Percentiles rank a stretch among this genome's conserved stretches.
phyloP scores from a whole-genome alignment of 768 basidiomycete species.

The Lactarius evosmus region DNA sequence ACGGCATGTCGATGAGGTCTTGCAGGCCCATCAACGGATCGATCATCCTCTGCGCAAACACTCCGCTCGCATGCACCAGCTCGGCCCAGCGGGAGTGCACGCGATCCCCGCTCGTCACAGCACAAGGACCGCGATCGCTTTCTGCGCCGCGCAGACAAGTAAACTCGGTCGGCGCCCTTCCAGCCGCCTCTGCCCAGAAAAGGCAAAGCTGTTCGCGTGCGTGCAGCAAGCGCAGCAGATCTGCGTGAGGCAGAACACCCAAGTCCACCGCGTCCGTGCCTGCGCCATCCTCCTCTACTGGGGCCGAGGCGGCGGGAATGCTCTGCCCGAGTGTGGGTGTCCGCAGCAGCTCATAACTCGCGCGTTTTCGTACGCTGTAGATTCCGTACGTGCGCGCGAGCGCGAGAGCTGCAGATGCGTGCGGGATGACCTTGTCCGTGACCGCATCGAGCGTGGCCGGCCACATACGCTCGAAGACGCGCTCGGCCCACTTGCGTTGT shows the following conservation, averaged over 20 bases:
- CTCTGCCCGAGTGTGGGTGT: slow-evolving; percentile 33
- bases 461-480: slow-evolving; percentile 36
- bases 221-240: slow-evolving; percentile 30
- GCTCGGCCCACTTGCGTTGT: slow-evolving; percentile 34
- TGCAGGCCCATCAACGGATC: slow-evolving; percentile 40
- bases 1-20: slow-evolving; percentile 33
- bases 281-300: slow-evolving; percentile 3
- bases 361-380: slow-evolving; percentile 35
- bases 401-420: slow-evolving; percentile 35
- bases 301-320: slow-evolving; percentile 4
- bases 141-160: slow-evolving; percentile 18
- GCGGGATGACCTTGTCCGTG: slow-evolving; percentile 22
- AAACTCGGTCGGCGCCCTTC: slow-evolving; percentile 27
- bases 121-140: slow-evolving; percentile 12
- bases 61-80: slow-evolving; percentile 26
- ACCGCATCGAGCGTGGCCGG: slow-evolving; percentile 30
- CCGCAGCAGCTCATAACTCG: slow-evolving; percentile 43
- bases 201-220: slow-evolving; percentile 29
- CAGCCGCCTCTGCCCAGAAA: slow-evolving; percentile 29
- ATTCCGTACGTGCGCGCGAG: slow-evolving; percentile 35
- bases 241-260: slow-evolving; percentile 19
- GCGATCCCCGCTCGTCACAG: slow-evolving; percentile 17
- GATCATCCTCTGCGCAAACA: slow-evolving; percentile 34
- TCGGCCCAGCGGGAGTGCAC: slow-evolving; percentile 25
- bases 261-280: slow-evolving; percentile 11